A percentile compares a stretch with the other conserved stretches of the same genome.
Evolutionary conservation across 1,139 yeast genomes (phyloP).

Genomic region (Hansenula sp.): DNA sequence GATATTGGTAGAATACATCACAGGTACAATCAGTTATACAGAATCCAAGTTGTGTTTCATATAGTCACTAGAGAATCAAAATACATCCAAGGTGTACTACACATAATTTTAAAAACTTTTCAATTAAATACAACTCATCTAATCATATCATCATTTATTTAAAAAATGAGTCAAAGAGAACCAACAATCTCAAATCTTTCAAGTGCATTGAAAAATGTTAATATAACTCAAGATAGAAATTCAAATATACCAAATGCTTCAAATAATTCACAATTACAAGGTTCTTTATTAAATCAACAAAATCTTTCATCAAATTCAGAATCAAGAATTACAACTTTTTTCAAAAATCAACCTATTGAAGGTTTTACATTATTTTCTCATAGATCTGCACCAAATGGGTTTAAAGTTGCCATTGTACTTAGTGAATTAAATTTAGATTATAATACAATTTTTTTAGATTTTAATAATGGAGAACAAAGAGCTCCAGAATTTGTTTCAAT

Average conservation of each 20-base stretch:
- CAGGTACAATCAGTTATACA: too few relatives aligned
- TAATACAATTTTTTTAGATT: conserved; percentile 83
- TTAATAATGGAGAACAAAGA: conserved; percentile 84
- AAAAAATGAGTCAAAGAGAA: conserved; percentile 7
- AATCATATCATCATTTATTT: neutral
- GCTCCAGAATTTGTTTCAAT: conserved; percentile 90
- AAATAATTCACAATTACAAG: conserved; percentile 3
- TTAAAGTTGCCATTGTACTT: conserved; percentile 88
- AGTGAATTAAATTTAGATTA: conserved; percentile 78
- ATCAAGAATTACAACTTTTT: conserved; percentile 66
- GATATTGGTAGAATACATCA: too few relatives aligned
- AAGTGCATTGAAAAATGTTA: conserved; percentile 22
- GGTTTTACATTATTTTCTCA: conserved; percentile 89
- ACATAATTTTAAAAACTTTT: too few relatives aligned
- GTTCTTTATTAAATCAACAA: conserved; percentile 10
- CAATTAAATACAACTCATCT: neutral
- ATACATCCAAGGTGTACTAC: too few relatives aligned
- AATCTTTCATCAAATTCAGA: conserved; percentile 24
- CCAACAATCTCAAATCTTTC: conserved; percentile 25
- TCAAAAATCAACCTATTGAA: conserved; percentile 72
- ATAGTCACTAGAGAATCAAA: too few relatives aligned
- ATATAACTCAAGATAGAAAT: conserved; percentile 10
- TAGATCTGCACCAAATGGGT: conserved; percentile 94
- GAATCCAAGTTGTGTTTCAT: too few relatives aligned
- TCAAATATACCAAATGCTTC: conserved; percentile 4